Evolutionary conservation across 768 basidiomycete genomes (phyloP), one percentile per base, ranked within the genome.

Genomic region (Serendipita indica): DNA sequence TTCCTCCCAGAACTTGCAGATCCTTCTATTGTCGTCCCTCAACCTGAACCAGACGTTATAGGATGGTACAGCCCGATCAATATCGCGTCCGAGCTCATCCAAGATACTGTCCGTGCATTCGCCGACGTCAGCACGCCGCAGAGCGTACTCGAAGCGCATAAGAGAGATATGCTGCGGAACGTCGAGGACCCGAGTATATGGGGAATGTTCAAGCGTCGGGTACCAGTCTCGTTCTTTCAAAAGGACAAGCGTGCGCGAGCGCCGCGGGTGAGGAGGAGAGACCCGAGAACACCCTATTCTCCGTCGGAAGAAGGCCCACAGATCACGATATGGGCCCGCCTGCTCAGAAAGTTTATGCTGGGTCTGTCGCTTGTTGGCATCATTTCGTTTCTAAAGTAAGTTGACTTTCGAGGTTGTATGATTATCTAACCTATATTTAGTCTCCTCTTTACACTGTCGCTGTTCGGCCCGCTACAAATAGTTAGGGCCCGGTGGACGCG

Each of bases 391-490:
- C 25, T 46, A 16, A 46, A 46, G 45, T 27, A 27, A 46, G 45
- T 46, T 46, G 16, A 25, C 12, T 18, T 18, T 46, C 14, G 45
- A 10, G 12, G 12, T 46, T 46, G 12, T 25, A 20, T 46, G 14
- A 16, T 46, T 10, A 16, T 16, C 45, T 46, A 1, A 46, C 45
- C 14, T 16, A 12, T 25, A 12, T 12, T 7, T 27, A 54, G 49
- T n/a, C 22, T 54, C 20, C 22, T 54, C 16, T 16, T 54, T 30
- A 54, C 49, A 4, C 20, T 54, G 49, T 54, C 49, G 10, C 49
- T 54, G 20, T 54, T 54, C 32, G 49, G 49, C 20, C 49, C 49
- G 30, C 30, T 54, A 12, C 49, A 54, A 54, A 18, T 54, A 10
- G 49, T 28, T 3, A 18, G 49, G 32, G 30, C 49, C 3, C 20